Conservation (phyloP, 1,139 yeast species). For the Geotrichum histeridarum region DNA sequence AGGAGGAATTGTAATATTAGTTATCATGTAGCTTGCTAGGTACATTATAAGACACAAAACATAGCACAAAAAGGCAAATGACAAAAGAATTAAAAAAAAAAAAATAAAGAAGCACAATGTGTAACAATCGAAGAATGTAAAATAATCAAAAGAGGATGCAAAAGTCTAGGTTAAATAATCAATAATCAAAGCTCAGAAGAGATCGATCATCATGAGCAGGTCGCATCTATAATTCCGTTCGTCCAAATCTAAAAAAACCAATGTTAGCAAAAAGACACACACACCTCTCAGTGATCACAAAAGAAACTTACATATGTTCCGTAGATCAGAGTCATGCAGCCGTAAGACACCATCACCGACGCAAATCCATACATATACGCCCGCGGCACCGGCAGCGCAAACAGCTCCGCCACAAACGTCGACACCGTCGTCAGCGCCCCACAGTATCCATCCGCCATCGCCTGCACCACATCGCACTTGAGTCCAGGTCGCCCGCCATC, state of each 20-base stretch:
- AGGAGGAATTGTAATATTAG: too few species aligned
- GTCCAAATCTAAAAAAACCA: slow-evolving; percentile 12
- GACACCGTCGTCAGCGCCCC: slow-evolving; percentile 75
- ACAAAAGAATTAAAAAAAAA: background rate
- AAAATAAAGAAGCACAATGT: background rate
- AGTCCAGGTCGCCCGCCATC: slow-evolving; percentile 23
- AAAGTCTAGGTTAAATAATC: too few species aligned
- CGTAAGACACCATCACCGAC: slow-evolving; percentile 39
- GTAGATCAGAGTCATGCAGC: slow-evolving; percentile 40
- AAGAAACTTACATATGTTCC: slow-evolving; percentile 40
- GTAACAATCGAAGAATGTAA: background rate
- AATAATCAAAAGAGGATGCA: too few species aligned
- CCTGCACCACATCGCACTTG: slow-evolving; percentile 52
- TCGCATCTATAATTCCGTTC: slow-evolving; percentile 7
- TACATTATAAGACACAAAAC: background rate
- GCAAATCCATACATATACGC: slow-evolving; percentile 42
- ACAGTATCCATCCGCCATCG: slow-evolving; percentile 65
- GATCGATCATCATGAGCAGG: slow-evolving; percentile 3
- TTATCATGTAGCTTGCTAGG: too few species aligned
- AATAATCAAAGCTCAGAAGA: too few species aligned
- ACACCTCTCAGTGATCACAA: too few species aligned
- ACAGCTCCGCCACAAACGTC: slow-evolving; percentile 67
- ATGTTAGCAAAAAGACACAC: background rate
- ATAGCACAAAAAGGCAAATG: background rate
- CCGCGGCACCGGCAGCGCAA: slow-evolving; percentile 35